Evolutionary conservation across 768 basidiomycete genomes (phyloP).

Genomic region (Russula earlei): DNA sequence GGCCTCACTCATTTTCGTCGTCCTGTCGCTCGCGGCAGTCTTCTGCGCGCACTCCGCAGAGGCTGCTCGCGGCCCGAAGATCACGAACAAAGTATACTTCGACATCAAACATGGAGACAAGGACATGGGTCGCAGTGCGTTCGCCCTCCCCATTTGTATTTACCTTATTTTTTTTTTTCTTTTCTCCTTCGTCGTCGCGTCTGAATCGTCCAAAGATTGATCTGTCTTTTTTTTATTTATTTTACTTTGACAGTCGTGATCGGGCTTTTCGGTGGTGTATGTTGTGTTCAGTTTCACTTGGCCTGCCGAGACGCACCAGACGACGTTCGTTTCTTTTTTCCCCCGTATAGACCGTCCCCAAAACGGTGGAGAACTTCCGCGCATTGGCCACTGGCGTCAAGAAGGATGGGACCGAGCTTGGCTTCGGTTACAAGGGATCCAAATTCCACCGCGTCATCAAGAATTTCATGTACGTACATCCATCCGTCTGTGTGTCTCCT

Average conservation of each 20-base stretch:
- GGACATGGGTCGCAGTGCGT: constrained; percentile 69
- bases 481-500: background rate
- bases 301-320: background rate
- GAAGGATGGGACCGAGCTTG: constrained; percentile 60
- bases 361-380: constrained; percentile 97
- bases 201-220: too few species aligned
- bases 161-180: background rate
- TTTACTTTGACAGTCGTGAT: constrained; percentile 49
- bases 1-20: constrained; percentile 49
- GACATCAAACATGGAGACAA: constrained; percentile 90
- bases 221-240: too few species aligned
- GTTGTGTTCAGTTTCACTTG: background rate
- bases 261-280: constrained; percentile 84
- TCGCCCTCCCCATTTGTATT: background rate
- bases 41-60: constrained; percentile 66
- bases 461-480: constrained; percentile 62
- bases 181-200: too few species aligned
- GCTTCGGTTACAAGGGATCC: constrained; percentile 90
- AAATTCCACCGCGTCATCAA: constrained; percentile 96
- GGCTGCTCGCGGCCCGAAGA: constrained; percentile 78
- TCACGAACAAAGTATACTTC: constrained; percentile 91
- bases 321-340: too few species aligned
- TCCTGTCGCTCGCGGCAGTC: constrained; percentile 56
- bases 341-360: constrained; percentile 82
- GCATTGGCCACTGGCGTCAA: constrained; percentile 78